Conservation (phyloP, 2,329 filamentous ascomycete species). For the Aspergillus hortae region DNA sequence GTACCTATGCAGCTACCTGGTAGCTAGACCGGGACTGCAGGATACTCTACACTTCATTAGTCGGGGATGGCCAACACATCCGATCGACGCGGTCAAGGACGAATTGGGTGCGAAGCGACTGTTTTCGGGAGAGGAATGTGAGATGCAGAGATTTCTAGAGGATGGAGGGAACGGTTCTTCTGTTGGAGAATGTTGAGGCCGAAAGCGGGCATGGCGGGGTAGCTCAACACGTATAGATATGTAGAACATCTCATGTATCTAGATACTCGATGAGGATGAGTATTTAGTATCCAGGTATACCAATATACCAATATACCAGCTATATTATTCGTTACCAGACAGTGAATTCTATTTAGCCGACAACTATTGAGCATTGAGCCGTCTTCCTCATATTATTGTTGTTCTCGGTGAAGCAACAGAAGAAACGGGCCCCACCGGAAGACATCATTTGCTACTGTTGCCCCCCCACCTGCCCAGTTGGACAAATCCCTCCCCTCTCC, state of each 20-base stretch:
- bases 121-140: background rate
- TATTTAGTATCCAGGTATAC: background rate
- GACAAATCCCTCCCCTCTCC: constrained; percentile 7
- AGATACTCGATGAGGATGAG: background rate
- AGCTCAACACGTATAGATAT: background rate
- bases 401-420: background rate
- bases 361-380: no score
- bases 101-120: background rate
- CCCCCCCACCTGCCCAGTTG: constrained; percentile 28
- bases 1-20: background rate
- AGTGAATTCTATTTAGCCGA: no score
- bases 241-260: background rate
- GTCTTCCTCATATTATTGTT: background rate
- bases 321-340: no score
- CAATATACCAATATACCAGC: no score
- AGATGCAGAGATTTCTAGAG: no score
- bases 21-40: background rate
- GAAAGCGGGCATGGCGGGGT: background rate
- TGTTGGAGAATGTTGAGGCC: background rate
- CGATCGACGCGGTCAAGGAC: background rate
- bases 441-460: constrained; percentile 24
- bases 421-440: constrained; percentile 19
- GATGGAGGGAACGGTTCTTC: background rate
- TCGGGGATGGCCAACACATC: background rate
- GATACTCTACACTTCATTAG: background rate